phyloP scores from a whole-genome alignment of 2,329 filamentous ascomycete genomes.

The Penicillium olsonii region DNA sequence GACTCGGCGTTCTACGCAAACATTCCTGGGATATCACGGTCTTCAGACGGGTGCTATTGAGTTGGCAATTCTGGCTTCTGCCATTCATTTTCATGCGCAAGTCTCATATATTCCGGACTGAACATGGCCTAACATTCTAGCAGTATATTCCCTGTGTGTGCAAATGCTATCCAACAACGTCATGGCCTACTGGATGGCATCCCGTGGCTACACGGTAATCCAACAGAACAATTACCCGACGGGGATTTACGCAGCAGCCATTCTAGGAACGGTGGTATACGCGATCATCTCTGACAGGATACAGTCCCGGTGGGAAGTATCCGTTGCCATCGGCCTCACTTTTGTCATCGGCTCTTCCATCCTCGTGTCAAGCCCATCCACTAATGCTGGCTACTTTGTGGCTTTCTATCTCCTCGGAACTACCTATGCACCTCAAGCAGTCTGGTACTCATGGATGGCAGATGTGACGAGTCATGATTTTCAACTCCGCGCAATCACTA shows the following conservation, averaged over 20 bases:
- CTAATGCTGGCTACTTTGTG: conserved; percentile 42
- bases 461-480: conserved; percentile 40
- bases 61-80: conserved; percentile 51
- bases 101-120: conserved; percentile 6
- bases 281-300: conserved; percentile 46
- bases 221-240: conserved; percentile 52
- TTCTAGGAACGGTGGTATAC: conserved; percentile 46
- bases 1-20: conserved; percentile 37
- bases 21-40: conserved; percentile 32
- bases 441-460: conserved; percentile 53
- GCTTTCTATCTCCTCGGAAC: conserved; percentile 50
- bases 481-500: conserved; percentile 48
- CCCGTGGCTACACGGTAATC: conserved; percentile 45
- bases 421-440: conserved; percentile 48
- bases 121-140: conserved; percentile 1
- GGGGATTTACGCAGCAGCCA: conserved; percentile 44
- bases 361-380: conserved; percentile 13
- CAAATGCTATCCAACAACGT: conserved; percentile 49
- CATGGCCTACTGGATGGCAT: conserved; percentile 49
- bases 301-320: conserved; percentile 48
- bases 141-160: conserved; percentile 47
- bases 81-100: conserved; percentile 50
- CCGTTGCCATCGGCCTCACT: conserved; percentile 45
- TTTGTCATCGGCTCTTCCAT: conserved; percentile 41
- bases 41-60: conserved; percentile 38